Evolutionary conservation across 2,329 filamentous ascomycete species (phyloP).

Genomic region (Bipolaris oryzae): DNA sequence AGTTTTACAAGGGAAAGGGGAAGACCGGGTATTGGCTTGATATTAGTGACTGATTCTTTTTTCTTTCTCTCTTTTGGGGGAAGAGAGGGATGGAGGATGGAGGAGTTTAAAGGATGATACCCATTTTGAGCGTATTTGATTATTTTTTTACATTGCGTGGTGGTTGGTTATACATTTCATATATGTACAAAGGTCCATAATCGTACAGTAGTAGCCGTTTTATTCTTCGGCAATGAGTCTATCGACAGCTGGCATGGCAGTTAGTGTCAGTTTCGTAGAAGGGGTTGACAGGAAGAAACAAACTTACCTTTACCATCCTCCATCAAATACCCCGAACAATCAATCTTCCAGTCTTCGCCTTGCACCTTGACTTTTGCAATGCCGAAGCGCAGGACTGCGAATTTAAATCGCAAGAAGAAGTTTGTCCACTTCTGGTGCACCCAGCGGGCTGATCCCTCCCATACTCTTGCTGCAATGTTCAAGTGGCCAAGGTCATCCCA

Average conservation of each 20-base stretch:
- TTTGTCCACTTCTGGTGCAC: conserved; percentile 46
- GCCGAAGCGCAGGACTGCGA: conserved; percentile 42
- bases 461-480: conserved; percentile 28
- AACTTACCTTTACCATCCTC: conserved; percentile 46
- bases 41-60: not conserved
- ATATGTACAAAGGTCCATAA: not conserved
- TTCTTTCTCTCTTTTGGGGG: too few species aligned
- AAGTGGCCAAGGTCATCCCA: conserved; percentile 34
- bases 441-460: conserved; percentile 40
- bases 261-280: conserved; percentile 8
- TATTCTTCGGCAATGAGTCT: conserved; percentile 40
- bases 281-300: too few species aligned
- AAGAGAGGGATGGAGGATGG: too few species aligned
- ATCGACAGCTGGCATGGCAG: conserved; percentile 34
- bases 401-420: conserved; percentile 46
- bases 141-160: not conserved
- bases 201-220: not conserved
- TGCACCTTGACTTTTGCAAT: conserved; percentile 39
- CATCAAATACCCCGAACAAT: conserved; percentile 41
- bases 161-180: not conserved
- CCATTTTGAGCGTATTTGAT: not conserved
- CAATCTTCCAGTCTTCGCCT: conserved; percentile 46
- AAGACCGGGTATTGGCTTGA: conserved; percentile 21
- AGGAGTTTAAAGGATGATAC: not conserved
- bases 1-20: conserved; percentile 24